Evolutionary conservation across 352 stramenopile species (phyloP), one percentile per base, ranked within the genome.

Genomic region (Plasmopara halstedii): DNA sequence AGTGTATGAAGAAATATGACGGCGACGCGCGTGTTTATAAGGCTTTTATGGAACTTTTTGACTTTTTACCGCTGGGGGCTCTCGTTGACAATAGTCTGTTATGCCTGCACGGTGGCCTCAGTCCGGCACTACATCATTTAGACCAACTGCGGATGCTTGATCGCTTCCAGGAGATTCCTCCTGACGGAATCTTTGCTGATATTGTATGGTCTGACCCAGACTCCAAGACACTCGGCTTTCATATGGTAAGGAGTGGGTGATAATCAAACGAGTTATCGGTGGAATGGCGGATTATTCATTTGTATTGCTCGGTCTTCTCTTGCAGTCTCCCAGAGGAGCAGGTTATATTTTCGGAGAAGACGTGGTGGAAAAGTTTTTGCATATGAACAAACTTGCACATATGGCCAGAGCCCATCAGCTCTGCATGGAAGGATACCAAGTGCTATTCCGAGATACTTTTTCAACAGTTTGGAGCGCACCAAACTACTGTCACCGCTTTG

Each of bases 131-230:
- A 44, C 72, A 88, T 43, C 75, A 85, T 39, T 33, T 98, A 18
- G 91, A 98, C 62, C 93, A 99, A 62, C 85, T 98, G 58, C 75
- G 82, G 35, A 82, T 88, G 65, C 83, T 95, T 42, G 54, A 89
- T 48, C 70, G 77, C 7, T 85, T 87, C 46, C 78, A 85, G 61
- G 77, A 88, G 64, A 86, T 88, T 46, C 77, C 77, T 22, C 69
- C 75, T 10, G 77, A 88, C 33, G 77, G 77, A 3, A 75, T 80
- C 15, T 87, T 88, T 51, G 75, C 75, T 33, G 80, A 93, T 44
- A 83, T 93, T 50, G 70, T 93, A 21, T 93, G 81, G 81, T 88
- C 81, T 9, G 81, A 93, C 34, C 81, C 81, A 19, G 79, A 90
- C 36, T 42, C 73, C 14, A 88, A 93, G 57, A 79, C 69, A 21